A percentile compares a stretch with the other conserved stretches of the same genome.
Evolutionary conservation across 371 early-diverging fungal species (phyloP).

Genomic region (Mucor mucedo): DNA sequence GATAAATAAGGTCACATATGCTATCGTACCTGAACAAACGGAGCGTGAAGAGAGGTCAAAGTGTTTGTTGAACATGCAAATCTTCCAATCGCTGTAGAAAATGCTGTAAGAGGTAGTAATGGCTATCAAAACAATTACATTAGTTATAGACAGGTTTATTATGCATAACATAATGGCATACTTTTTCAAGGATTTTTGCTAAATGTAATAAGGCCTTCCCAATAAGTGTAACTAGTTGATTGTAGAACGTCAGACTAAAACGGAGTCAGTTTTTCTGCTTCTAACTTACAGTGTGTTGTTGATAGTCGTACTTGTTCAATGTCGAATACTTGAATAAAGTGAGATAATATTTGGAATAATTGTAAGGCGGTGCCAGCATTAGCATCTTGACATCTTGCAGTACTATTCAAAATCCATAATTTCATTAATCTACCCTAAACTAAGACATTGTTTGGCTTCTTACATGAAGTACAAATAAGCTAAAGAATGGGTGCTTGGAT

Average conservation of each 20-base stretch:
- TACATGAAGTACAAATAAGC: conserved; percentile 70
- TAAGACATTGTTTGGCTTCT: conserved; percentile 10
- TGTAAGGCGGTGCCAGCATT: conserved; percentile 33
- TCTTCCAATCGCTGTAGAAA: conserved; percentile 46
- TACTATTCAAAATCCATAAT: conserved; percentile 26
- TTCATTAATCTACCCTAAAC: background rate
- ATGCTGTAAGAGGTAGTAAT: conserved; percentile 46
- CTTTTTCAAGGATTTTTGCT: conserved; percentile 34
- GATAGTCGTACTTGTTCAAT: conserved; percentile 45
- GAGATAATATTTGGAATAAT: conserved; percentile 31
- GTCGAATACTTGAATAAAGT: conserved; percentile 58
- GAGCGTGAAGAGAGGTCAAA: conserved; percentile 65
- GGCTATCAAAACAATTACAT: conserved; percentile 33
- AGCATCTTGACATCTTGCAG: conserved; percentile 45
- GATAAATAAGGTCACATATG: background rate
- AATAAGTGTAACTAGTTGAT: conserved; percentile 42
- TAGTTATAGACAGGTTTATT: background rate
- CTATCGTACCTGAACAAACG: conserved; percentile 54
- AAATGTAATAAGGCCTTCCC: conserved; percentile 53
- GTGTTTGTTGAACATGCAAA: conserved; percentile 35
- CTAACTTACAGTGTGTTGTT: conserved; percentile 48
- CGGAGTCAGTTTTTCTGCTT: background rate
- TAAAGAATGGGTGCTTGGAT: conserved; percentile 57
- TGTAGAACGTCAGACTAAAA: background rate
- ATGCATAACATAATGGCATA: conserved; percentile 15